Conservation (phyloP, 306 rosid genomes). For the Astragalus membranaceus region DNA sequence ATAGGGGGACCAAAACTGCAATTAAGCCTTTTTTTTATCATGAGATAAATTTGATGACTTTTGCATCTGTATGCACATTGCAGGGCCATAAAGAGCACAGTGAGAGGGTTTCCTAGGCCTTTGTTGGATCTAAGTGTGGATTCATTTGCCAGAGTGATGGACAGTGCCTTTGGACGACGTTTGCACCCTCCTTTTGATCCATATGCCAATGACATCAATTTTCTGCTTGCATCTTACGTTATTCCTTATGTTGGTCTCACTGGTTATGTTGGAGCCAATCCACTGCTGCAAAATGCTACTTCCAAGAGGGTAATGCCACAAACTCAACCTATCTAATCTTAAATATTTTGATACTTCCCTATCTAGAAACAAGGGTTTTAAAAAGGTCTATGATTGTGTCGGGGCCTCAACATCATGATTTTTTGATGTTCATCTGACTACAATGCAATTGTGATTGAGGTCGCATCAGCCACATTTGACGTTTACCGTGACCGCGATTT, state of each 20-base stretch:
- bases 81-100: slow-evolving; percentile 56
- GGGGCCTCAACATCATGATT: too few relatives aligned
- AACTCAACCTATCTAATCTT: background rate
- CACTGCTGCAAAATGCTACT: slow-evolving; percentile 30
- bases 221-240: slow-evolving; percentile 59
- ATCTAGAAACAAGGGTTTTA: too few relatives aligned
- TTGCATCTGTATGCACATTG: background rate
- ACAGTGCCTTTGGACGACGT: slow-evolving; percentile 43
- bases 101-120: slow-evolving; percentile 75
- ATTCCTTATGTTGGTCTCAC: slow-evolving; percentile 90
- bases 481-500: too few relatives aligned
- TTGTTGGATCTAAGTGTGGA: slow-evolving; percentile 45
- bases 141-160: slow-evolving; percentile 43
- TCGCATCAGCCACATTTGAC: too few relatives aligned
- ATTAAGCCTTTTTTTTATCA: too few relatives aligned
- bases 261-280: slow-evolving; percentile 70
- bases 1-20: too few relatives aligned
- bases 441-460: too few relatives aligned
- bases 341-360: too few relatives aligned
- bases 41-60: background rate
- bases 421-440: too few relatives aligned
- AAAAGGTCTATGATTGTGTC: too few relatives aligned
- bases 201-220: slow-evolving; percentile 51
- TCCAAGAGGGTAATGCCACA: slow-evolving; percentile 38
- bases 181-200: slow-evolving; percentile 66